Conservation (phyloP, 805 yeast species). For the Metschnikowia bowlesiae region DNA sequence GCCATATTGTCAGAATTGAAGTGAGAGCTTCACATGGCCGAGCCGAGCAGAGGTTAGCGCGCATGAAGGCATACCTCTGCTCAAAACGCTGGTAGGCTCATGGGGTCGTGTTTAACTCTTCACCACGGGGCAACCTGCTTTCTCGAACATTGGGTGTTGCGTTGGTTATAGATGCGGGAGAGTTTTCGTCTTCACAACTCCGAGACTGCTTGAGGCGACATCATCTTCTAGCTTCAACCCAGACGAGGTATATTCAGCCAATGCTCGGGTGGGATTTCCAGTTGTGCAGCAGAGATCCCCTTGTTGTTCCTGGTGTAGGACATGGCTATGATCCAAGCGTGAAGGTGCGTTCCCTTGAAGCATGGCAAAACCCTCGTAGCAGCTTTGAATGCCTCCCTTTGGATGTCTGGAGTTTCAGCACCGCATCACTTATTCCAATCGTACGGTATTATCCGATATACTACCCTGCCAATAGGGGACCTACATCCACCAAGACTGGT, state of each 20-base stretch:
- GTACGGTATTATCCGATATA: no score
- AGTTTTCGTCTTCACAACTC: conserved; percentile 7
- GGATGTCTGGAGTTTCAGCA: no score
- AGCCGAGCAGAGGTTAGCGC: conserved; percentile 11
- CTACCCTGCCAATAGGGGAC: no score
- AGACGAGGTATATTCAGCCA: conserved; percentile 16
- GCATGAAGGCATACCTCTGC: conserved; percentile 24
- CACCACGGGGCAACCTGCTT: conserved; percentile 76
- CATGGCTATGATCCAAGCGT: conserved; percentile 33
- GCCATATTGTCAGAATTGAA: conserved; percentile 6
- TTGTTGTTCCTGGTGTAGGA: conserved; percentile 33
- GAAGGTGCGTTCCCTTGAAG: no score
- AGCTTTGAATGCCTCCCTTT: no score
- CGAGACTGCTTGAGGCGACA: conserved; percentile 16
- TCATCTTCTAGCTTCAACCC: conserved; percentile 24
- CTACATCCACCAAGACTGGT: no score
- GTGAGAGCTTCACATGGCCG: conserved; percentile 6
- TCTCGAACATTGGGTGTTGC: conserved; percentile 61
- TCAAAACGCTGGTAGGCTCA: conserved; percentile 1
- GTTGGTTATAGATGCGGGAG: conserved; percentile 38
- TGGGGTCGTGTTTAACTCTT: conserved; percentile 27
- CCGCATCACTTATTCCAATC: no score
- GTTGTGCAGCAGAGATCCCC: conserved; percentile 31
- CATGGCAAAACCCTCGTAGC: no score
- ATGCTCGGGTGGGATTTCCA: no score